phyloP scores from a whole-genome alignment of 345 rosid species.

The Populus tremula region DNA sequence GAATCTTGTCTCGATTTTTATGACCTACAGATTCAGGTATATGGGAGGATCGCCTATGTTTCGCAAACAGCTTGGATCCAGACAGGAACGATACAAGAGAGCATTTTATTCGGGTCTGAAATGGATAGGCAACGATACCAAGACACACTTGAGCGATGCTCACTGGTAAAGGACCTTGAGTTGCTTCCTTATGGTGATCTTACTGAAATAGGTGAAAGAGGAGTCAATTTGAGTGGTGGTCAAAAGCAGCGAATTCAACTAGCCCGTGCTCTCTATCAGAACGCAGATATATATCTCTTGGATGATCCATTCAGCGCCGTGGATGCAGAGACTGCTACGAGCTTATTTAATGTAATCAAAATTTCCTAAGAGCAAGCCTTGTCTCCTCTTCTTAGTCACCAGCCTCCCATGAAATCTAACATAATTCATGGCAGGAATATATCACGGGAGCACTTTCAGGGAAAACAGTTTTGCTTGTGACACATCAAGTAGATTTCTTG shows the following conservation, averaged over 20 bases:
- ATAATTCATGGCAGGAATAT: slow-evolving; percentile 59
- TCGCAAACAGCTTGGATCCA: slow-evolving; percentile 98
- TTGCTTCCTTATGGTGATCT: slow-evolving; percentile 81
- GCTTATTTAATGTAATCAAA: slow-evolving; percentile 67
- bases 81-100: slow-evolving; percentile 79
- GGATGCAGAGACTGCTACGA: slow-evolving; percentile 91
- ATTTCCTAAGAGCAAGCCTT: not conserved
- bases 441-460: slow-evolving; percentile 67
- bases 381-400: not conserved
- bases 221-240: slow-evolving; percentile 96
- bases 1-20: slow-evolving; percentile 1
- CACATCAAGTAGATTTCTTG: slow-evolving; percentile 96
- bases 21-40: slow-evolving; percentile 56
- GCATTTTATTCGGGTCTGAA: slow-evolving; percentile 72
- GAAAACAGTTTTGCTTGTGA: slow-evolving; percentile 79
- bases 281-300: slow-evolving; percentile 83
- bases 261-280: slow-evolving; percentile 92
- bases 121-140: slow-evolving; percentile 68
- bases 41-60: slow-evolving; percentile 80
- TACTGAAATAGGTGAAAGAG: slow-evolving; percentile 97
- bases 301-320: slow-evolving; percentile 98
- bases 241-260: slow-evolving; percentile 97
- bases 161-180: slow-evolving; percentile 85
- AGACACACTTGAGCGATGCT: slow-evolving; percentile 73
- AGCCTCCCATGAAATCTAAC: slow-evolving; percentile 23